Conservation (phyloP, 2,329 filamentous ascomycete species). For the Aureobasidium sp. region DNA sequence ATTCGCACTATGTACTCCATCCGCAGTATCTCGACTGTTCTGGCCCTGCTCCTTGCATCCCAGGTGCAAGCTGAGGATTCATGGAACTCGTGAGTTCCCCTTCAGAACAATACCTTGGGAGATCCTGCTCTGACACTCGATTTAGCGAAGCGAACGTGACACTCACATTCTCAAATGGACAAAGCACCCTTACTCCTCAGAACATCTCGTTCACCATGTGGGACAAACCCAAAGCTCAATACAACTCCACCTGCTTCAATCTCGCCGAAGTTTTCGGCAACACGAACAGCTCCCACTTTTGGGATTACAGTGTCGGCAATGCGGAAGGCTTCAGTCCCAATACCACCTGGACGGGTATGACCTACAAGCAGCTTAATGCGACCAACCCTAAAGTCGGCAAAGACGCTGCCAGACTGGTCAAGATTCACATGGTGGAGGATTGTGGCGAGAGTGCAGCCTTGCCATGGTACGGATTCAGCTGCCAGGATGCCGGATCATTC, state of each 20-base stretch:
- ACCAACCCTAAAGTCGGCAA: not conserved
- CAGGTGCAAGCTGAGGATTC: not conserved
- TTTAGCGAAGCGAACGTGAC: not conserved
- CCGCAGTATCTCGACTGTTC: not conserved
- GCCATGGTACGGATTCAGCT: not conserved
- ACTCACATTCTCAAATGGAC: not conserved
- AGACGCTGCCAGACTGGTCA: not conserved
- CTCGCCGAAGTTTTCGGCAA: not conserved
- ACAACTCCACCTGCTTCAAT: not conserved
- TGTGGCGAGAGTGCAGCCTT: not conserved
- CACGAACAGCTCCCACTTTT: not conserved
- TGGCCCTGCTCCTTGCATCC: not conserved
- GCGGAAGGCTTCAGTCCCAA: not conserved
- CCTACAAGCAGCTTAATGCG: not conserved
- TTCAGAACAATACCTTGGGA: not conserved
- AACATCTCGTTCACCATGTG: not conserved
- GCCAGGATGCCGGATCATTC: not conserved
- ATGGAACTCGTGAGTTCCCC: not conserved
- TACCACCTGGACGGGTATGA: not conserved
- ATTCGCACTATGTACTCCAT: not conserved
- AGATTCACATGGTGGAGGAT: not conserved
- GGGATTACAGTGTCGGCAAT: not conserved
- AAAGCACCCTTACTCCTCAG: too few relatives aligned
- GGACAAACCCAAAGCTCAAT: not conserved
- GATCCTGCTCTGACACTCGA: not conserved